Percentiles rank a stretch among this genome's conserved stretches.
These are phyloP conservation scores for Skeletonema marinoi DNA, from an alignment of 108 stramenopile genomes.

Conservation along the genomic window DNA sequence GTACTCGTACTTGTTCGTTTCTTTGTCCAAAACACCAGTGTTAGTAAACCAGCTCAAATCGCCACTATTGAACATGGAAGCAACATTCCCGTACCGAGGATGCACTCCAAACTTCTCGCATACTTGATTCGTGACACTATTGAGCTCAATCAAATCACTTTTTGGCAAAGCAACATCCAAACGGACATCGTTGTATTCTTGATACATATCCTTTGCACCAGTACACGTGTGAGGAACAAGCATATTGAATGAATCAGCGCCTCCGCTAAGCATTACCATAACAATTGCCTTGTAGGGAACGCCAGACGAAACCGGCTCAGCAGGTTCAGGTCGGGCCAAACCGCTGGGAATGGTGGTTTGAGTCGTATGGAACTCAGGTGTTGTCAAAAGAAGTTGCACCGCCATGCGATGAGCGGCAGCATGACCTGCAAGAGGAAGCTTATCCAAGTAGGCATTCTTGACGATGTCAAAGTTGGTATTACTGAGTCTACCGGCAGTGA, in stretches of 20 bases:
- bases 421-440: neutral
- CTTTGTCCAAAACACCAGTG: constrained; percentile 47
- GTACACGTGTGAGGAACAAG: constrained; percentile 53
- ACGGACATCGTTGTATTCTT: constrained; percentile 42
- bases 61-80: neutral
- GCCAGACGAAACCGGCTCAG: neutral
- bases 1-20: constrained; percentile 36
- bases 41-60: constrained; percentile 32
- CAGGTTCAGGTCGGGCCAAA: constrained; percentile 5
- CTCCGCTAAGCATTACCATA: constrained; percentile 57
- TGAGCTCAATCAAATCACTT: neutral
- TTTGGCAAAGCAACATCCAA: constrained; percentile 20
- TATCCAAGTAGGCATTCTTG: neutral
- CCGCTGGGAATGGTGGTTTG: constrained; percentile 30
- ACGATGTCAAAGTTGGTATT: constrained; percentile 39
- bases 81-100: neutral
- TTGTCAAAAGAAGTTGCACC: constrained; percentile 44
- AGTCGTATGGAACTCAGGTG: constrained; percentile 76
- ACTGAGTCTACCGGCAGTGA: constrained; percentile 61
- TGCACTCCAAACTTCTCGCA: constrained; percentile 4
- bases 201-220: constrained; percentile 37
- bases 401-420: constrained; percentile 18
- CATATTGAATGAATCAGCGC: constrained; percentile 67
- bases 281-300: constrained; percentile 71
- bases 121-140: neutral